Evolutionary conservation across 2,329 filamentous ascomycete species (phyloP), one percentile per base, ranked within the genome.

Genomic region (Aspergillus ruber): DNA sequence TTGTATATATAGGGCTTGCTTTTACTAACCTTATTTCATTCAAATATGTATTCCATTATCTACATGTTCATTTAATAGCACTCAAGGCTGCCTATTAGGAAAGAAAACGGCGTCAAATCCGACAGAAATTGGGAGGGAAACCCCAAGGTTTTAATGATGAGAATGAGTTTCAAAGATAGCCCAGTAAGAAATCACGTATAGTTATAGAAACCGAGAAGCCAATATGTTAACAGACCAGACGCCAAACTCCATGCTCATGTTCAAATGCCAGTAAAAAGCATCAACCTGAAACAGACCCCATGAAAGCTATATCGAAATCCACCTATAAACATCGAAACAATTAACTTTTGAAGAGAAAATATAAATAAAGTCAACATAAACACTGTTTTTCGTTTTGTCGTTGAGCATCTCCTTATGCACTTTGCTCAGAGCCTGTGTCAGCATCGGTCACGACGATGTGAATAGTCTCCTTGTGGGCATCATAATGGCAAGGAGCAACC

Each of bases 381-480:
- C 25, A 29, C 12, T 27, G 5, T 36, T 17, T 8, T n/a, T 36
- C 17, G 33, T 29, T 5, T 15, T 36, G 33, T 17, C 6, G 35
- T 25, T 20, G 35, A 12, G 12, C 15, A 27, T 17, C 7, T 12
- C n/a, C 17, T 23, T 7, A 10, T 17, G 25, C 27, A 20, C 13
- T 23, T 18, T 45, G 21, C 10, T 38, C 15, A 3, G 35, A 27
- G 33, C 44, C 17, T 2, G 33, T 36, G 48, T 59, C 54, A 27
- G 40, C 25, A 35, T 64, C 58, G n/a, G 58, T 60, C 27, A 67
- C 60, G 36, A 60, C 47, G 8, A 68, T 63, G 46, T 61, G 58
- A 12, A 66, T 50, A 6, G 53, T 50, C 33, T 66, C 55, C 21
- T 59, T 58, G 5, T 47, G 50, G 7, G 51, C 39, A 25, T 53